Evolutionary conservation across 352 stramenopile species (phyloP).

Genomic region (Aphanomyces invadans): DNA sequence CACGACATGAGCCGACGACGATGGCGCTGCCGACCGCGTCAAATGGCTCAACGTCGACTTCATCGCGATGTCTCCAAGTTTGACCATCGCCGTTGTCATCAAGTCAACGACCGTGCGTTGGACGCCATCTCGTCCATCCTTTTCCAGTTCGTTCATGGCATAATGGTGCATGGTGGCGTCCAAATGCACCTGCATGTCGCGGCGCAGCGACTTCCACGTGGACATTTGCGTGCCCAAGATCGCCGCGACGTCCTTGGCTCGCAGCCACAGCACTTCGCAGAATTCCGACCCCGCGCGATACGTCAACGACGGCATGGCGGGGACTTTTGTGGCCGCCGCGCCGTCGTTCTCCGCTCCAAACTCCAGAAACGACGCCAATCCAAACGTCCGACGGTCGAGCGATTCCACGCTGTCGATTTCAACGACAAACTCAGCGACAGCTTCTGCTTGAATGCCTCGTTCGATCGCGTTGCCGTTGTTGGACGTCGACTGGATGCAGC

Average conservation of each 20-base stretch:
- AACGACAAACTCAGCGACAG: neutral
- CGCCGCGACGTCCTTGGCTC: neutral
- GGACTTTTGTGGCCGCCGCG: neutral
- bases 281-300: neutral
- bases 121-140: neutral
- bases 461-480: too few species aligned
- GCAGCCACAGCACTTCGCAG: constrained; percentile 18
- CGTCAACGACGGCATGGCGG: neutral
- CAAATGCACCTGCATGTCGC: constrained; percentile 3
- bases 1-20: constrained; percentile 1
- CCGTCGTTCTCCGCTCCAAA: neutral
- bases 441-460: too few species aligned
- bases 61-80: neutral
- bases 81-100: neutral
- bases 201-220: neutral
- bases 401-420: constrained; percentile 1
- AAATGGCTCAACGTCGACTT: neutral
- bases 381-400: constrained; percentile 10
- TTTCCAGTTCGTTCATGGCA: neutral
- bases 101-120: too few species aligned
- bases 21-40: neutral
- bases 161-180: neutral
- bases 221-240: neutral
- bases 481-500: too few species aligned
- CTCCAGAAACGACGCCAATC: neutral